Percentiles rank a stretch among this genome's conserved stretches.
Conservation (phyloP, 139 green algal genomes). For the Chlorella sp. region DNA sequence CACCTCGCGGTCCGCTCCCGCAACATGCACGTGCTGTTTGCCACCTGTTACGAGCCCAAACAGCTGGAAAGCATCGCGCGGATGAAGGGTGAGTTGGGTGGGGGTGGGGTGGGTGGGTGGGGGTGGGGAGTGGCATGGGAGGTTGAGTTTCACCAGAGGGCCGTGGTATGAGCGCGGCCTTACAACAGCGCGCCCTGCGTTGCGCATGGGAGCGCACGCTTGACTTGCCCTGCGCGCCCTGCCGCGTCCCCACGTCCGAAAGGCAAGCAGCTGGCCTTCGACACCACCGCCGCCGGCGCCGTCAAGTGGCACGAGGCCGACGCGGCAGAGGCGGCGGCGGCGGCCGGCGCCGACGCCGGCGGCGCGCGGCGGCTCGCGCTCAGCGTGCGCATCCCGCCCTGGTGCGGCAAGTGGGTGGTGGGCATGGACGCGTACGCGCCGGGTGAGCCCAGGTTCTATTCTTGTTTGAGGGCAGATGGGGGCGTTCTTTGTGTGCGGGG, state of each 20-base stretch:
- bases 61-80: constrained; percentile 54
- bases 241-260: no score
- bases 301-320: constrained; percentile 72
- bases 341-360: not conserved
- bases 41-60: constrained; percentile 64
- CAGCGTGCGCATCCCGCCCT: constrained; percentile 17
- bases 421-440: constrained; percentile 84
- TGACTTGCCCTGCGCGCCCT: no score
- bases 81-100: constrained; percentile 20
- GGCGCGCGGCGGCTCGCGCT: not conserved
- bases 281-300: constrained; percentile 72
- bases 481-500: no score
- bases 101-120: not conserved
- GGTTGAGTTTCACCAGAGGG: no score
- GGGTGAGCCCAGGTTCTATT: no score
- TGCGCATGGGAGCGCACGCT: no score
- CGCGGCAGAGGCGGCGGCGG: not conserved
- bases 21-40: constrained; percentile 83
- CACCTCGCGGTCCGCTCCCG: constrained; percentile 90
- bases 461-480: no score
- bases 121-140: not conserved
- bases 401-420: constrained; percentile 88
- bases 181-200: no score
- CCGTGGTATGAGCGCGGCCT: no score
- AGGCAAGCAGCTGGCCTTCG: constrained; percentile 48